Conservation (phyloP, 2,329 filamentous ascomycete genomes). For the Fusarium cicatricum region DNA sequence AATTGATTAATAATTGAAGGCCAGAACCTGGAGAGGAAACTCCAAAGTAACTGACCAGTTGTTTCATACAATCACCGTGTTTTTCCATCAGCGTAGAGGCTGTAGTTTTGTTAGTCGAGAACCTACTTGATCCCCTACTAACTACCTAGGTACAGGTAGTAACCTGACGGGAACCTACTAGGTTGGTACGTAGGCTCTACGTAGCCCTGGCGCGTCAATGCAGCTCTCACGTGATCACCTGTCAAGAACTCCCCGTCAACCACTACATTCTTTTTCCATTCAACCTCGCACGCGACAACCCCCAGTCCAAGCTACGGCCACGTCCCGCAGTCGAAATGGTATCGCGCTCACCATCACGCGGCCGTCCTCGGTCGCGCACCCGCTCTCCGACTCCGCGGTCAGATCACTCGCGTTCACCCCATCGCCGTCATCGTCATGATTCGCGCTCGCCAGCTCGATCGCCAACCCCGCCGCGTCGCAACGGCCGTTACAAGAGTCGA, state of each 20-base stretch:
- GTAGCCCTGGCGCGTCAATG: slow-evolving; percentile 1
- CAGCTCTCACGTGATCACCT: slow-evolving; percentile 28
- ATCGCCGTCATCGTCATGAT: slow-evolving; percentile 43
- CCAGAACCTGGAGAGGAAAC: too few species aligned
- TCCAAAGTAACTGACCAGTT: too few species aligned
- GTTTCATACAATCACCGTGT: too few species aligned
- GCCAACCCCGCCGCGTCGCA: slow-evolving; percentile 45
- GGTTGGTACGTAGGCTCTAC: too few species aligned
- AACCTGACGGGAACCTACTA: too few species aligned
- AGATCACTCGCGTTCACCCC: slow-evolving; percentile 45
- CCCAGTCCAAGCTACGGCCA: slow-evolving; percentile 4
- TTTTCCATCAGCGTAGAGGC: too few species aligned
- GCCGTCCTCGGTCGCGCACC: slow-evolving; percentile 46
- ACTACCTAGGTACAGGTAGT: too few species aligned
- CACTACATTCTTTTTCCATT: slow-evolving; percentile 6
- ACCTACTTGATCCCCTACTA: too few species aligned
- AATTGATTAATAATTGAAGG: too few species aligned
- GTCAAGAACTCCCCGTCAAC: slow-evolving; percentile 25
- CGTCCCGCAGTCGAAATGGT: slow-evolving; percentile 34
- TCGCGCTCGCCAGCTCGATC: slow-evolving; percentile 48
- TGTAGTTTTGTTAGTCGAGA: background rate
- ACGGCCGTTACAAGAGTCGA: slow-evolving; percentile 44
- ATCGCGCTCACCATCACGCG: slow-evolving; percentile 45
- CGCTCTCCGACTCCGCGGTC: slow-evolving; percentile 49
- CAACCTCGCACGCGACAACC: slow-evolving; percentile 18